Evolutionary conservation across 1,139 yeast genomes (phyloP).

Genomic region (Blastobotrys petasosporus): DNA sequence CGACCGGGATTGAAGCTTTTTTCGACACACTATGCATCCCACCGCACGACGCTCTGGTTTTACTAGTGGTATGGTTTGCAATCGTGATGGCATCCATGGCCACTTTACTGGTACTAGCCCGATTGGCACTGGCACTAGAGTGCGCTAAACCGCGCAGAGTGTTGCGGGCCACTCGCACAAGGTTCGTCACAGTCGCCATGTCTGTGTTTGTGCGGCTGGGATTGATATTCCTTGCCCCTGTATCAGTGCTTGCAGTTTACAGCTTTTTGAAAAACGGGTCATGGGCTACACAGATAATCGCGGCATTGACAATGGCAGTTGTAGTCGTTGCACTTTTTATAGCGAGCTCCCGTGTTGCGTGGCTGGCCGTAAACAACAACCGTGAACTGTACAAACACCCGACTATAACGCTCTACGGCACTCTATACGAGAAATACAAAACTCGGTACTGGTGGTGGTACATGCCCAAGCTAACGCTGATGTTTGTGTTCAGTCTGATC

Average conservation of each 20-base stretch:
- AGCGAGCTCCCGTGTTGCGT: background rate
- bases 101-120: conserved; percentile 21
- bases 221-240: conserved; percentile 30
- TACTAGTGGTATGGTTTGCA: conserved; percentile 32
- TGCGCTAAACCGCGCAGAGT: background rate
- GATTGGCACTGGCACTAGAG: conserved; percentile 14
- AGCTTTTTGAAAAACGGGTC: conserved; percentile 33
- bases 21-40: conserved; percentile 31
- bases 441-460: conserved; percentile 3
- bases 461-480: background rate
- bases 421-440: background rate
- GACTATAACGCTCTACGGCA: background rate
- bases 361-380: background rate
- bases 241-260: conserved; percentile 31
- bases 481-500: background rate
- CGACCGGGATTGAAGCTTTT: conserved; percentile 29
- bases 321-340: conserved; percentile 21
- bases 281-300: conserved; percentile 31
- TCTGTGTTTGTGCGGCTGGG: conserved; percentile 28
- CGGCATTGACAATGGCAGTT: conserved; percentile 29
- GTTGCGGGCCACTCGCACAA: background rate
- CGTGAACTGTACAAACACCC: conserved; percentile 2
- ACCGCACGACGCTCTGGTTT: conserved; percentile 31
- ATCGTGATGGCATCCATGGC: conserved; percentile 26
- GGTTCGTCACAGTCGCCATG: background rate